Percentiles rank a stretch among this genome's conserved stretches.
phyloP scores from a whole-genome alignment of 75 land plant species.

The Chamaecyparis obtusa region DNA sequence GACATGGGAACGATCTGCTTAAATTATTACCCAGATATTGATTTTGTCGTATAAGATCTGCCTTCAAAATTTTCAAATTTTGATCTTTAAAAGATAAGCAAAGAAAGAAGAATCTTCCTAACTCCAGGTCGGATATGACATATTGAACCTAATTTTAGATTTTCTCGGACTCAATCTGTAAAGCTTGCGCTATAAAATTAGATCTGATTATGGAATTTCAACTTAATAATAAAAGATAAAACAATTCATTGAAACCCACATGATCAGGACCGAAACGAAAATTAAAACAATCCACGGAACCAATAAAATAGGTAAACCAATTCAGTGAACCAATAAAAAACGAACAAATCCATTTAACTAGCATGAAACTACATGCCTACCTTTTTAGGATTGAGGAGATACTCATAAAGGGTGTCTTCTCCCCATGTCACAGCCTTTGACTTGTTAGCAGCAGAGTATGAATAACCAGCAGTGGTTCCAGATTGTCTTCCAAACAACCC shows the following conservation, averaged over 20 bases:
- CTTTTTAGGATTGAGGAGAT: slow-evolving; percentile 90
- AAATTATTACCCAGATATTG: not conserved
- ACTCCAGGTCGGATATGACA: too few species aligned
- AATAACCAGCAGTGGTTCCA: slow-evolving; percentile 75
- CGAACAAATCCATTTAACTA: not conserved
- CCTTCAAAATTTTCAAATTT: not conserved
- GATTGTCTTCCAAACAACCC: slow-evolving; percentile 84
- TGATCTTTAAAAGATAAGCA: not conserved
- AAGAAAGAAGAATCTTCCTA: not conserved
- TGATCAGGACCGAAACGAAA: too few species aligned
- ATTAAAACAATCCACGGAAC: not conserved
- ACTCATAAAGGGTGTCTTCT: slow-evolving; percentile 74
- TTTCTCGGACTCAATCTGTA: not conserved
- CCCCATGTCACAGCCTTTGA: slow-evolving; percentile 69
- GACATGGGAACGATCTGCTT: not conserved
- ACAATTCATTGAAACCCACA: not conserved
- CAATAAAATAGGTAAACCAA: not conserved
- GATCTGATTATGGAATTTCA: not conserved
- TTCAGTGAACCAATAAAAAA: not conserved
- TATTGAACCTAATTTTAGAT: too few species aligned
- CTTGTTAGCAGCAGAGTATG: slow-evolving; percentile 78
- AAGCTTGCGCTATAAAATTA: not conserved
- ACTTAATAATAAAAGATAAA: not conserved
- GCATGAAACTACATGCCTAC: slow-evolving; percentile 24
- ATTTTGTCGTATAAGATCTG: too few species aligned